Base-by-base conservation (phyloP, 805 yeast species). In the Suhomyces kilbournensis region DNA sequence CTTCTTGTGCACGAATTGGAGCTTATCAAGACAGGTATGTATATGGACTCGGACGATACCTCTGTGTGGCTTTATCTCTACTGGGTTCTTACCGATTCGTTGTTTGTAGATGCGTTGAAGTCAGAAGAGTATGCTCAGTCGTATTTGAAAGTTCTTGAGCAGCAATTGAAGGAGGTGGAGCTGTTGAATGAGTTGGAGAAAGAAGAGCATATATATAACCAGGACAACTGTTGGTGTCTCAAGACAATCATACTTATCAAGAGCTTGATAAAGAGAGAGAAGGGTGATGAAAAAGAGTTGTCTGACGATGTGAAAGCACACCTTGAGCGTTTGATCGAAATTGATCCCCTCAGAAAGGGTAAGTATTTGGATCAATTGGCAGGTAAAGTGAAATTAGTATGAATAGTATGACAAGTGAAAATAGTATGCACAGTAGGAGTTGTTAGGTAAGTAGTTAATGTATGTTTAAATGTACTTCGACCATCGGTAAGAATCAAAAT, bases 41-140 rank as follows among this genome's bases (percentile, higher is more conserved):
- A 85, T 63, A 90, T 96, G 58, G 98, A 94, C 65, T 92, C 96
- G 0, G 93, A 89, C 49, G 99, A 94, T 64, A 92, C 96, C 44
- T 88, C 97, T 0, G 87, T 90, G 0, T 94, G 98, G 97, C 77
- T 88, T 1, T 94, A 92, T 64, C 76, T 90, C 53, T 80, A 84
- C 48, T 94, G 98, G 98, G 73, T 93, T 20, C 63, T 82, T 7
- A 73, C 78, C 6, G 77, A 77, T 35, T 66, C 65, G 10, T 69
- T 79, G 32, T 71, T 81, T 34, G 62, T 65, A 5, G 51, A 54
- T n/a, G 62, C 56, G 8, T 57, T 69, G 47, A 49, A 51, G 26
- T 12, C 28, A 6, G n/a, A 49, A 8, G 7, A 49, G 72, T 39
- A 44, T 59, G 17, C 52, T 20, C n/a, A 68, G 64, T 68, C 72